Evolutionary conservation across 1,284 basidiomycete genomes (phyloP).

Genomic region (Leccinum holopus): DNA sequence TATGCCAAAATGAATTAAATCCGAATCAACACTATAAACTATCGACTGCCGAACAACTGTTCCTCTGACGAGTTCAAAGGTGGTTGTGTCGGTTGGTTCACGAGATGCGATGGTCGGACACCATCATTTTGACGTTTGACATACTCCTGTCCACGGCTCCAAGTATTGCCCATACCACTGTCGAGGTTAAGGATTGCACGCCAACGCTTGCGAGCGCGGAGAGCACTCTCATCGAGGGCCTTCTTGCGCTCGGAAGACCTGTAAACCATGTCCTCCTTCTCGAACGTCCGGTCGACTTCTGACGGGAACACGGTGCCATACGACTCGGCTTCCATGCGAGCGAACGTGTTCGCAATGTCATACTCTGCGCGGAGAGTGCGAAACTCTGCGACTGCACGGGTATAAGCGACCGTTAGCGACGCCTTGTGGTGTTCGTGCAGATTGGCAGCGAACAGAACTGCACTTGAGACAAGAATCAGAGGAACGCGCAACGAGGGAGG

Average conservation of each 20-base stretch:
- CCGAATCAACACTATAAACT: constrained; percentile 10
- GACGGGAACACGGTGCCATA: constrained; percentile 73
- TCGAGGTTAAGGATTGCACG: constrained; percentile 56
- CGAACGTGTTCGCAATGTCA: constrained; percentile 74
- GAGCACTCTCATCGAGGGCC: constrained; percentile 55
- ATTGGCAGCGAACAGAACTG: constrained; percentile 77
- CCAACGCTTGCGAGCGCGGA: constrained; percentile 73
- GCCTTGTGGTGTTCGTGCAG: constrained; percentile 67
- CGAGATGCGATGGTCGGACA: constrained; percentile 56
- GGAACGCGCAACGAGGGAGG: not conserved
- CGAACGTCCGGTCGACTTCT: constrained; percentile 60
- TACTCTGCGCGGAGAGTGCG: constrained; percentile 83
- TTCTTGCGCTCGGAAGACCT: constrained; percentile 57
- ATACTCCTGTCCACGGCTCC: constrained; percentile 71
- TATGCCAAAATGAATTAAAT: constrained; percentile 5
- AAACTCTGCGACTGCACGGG: constrained; percentile 79
- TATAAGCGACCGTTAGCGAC: constrained; percentile 81
- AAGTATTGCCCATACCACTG: constrained; percentile 45
- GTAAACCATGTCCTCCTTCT: constrained; percentile 61
- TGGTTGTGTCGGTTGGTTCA: constrained; percentile 20
- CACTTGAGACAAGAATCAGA: constrained; percentile 47
- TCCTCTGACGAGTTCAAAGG: constrained; percentile 17
- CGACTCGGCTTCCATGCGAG: constrained; percentile 77
- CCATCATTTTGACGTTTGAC: constrained; percentile 69
- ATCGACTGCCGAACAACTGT: constrained; percentile 21